Evolutionary conservation across 1,284 basidiomycete genomes (phyloP), one percentile per base, ranked within the genome.

Genomic region (Pyrrhoderma noxium): DNA sequence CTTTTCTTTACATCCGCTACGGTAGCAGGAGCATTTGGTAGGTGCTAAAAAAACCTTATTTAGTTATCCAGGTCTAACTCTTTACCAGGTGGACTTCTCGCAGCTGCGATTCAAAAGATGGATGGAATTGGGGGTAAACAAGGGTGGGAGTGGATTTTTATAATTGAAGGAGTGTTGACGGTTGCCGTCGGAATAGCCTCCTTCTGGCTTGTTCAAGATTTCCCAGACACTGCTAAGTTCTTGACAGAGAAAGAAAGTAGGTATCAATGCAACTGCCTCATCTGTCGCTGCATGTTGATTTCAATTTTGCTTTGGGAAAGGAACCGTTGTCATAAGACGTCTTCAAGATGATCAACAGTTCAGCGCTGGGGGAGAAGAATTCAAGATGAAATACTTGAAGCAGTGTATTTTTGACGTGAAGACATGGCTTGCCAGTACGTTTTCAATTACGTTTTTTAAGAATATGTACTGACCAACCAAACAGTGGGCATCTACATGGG

Each of bases 121-220:
- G 67, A 84, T 55, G 81, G 80, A 11, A 62, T 87, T 22, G 82
- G 75, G 2, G 77, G 80, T 25, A 77, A 74, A 58, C 68, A 75
- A 18, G 82, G 67, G 11, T 77, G 75, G 74, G 69, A 73, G 11
- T 83, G 81, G 82, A 85, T 87, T 50, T 85, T 88, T 65, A 88
- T 89, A 54, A 67, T 90, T 2, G 86, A 89, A 65, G 87, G 86
- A 8, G 67, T 89, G 36, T 70, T 77, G 40, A 90, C 87, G 0
- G 69, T 88, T 27, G 19, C 78, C 7, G 69, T 73, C 41, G 78
- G 74, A 1, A 46, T 69, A 9, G 64, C 64, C 0, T 75, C 77
- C 8, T 80, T 76, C 69, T 80, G 71, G 67, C 67, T 80, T 56
- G 67, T 80, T 35, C 67, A 73, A 50, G 79, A 82, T 63, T 80